Percentiles rank a stretch among this genome's conserved stretches.
Evolutionary conservation across 257 asterid species (phyloP).

Genomic region (Solanum dulcamara): DNA sequence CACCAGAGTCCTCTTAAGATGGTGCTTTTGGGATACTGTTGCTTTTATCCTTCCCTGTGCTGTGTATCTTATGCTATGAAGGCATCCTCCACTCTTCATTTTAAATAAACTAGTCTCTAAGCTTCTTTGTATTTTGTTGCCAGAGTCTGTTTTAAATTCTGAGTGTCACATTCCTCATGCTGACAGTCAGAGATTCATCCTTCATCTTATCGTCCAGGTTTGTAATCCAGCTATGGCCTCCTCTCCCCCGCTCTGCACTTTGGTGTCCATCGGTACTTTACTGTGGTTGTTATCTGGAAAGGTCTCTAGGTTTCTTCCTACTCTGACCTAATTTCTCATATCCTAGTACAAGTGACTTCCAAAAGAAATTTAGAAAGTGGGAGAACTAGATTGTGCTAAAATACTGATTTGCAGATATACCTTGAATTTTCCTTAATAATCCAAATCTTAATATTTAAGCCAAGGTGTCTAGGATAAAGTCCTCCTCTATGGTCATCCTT

Average conservation of each 20-base stretch:
- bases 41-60: neutral
- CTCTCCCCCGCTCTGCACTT: neutral
- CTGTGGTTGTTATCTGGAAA: neutral
- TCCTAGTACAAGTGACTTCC: neutral
- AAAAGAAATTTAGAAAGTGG: neutral
- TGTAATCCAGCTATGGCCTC: slow-evolving; percentile 3
- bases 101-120: slow-evolving; percentile 10
- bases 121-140: slow-evolving; percentile 23
- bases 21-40: neutral
- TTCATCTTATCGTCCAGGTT: slow-evolving; percentile 19
- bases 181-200: slow-evolving; percentile 14
- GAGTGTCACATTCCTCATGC: slow-evolving; percentile 10
- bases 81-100: neutral
- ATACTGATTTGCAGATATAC: neutral
- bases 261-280: neutral
- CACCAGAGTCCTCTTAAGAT: neutral
- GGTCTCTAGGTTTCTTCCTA: neutral
- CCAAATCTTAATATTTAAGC: neutral
- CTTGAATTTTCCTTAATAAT: neutral
- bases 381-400: neutral
- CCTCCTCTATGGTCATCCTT: neutral
- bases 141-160: slow-evolving; percentile 20
- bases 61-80: neutral
- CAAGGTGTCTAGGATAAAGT: neutral
- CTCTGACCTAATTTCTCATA: neutral